These are phyloP conservation scores for Rhizopogon rudus DNA, from an alignment of 768 basidiomycete species.

Conservation along the genomic window DNA sequence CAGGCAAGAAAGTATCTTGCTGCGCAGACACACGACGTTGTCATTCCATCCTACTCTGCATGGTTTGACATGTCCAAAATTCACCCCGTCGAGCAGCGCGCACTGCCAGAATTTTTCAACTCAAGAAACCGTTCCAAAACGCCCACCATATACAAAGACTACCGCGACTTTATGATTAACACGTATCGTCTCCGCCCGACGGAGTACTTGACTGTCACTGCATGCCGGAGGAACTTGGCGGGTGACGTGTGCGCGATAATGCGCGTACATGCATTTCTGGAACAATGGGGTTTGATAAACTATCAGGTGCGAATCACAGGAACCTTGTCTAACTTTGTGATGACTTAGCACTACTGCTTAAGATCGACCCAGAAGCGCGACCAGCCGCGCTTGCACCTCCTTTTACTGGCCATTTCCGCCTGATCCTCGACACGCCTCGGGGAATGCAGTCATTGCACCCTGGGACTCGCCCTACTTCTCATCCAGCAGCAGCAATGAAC, in stretches of 20 bases:
- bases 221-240: constrained; percentile 91
- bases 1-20: constrained; percentile 93
- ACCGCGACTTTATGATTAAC: constrained; percentile 99
- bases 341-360: constrained; percentile 4
- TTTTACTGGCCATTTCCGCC: constrained; percentile 98
- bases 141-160: constrained; percentile 97
- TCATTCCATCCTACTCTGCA: constrained; percentile 94
- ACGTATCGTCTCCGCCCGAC: constrained; percentile 90
- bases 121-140: constrained; percentile 93
- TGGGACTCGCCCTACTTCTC: constrained; percentile 55
- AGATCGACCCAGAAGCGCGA: constrained; percentile 97
- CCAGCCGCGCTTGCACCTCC: constrained; percentile 94
- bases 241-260: constrained; percentile 98
- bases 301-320: constrained; percentile 70
- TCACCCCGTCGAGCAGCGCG: constrained; percentile 86
- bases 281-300: constrained; percentile 98
- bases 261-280: constrained; percentile 97
- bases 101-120: constrained; percentile 98
- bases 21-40: constrained; percentile 93
- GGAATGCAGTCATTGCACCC: constrained; percentile 93
- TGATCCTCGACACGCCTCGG: constrained; percentile 93
- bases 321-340: background rate
- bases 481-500: constrained; percentile 39
- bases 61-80: constrained; percentile 98
- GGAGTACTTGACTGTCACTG: constrained; percentile 97